Evolutionary conservation across 768 basidiomycete species (phyloP).

Genomic region (Pulveroboletus ravenelii): DNA sequence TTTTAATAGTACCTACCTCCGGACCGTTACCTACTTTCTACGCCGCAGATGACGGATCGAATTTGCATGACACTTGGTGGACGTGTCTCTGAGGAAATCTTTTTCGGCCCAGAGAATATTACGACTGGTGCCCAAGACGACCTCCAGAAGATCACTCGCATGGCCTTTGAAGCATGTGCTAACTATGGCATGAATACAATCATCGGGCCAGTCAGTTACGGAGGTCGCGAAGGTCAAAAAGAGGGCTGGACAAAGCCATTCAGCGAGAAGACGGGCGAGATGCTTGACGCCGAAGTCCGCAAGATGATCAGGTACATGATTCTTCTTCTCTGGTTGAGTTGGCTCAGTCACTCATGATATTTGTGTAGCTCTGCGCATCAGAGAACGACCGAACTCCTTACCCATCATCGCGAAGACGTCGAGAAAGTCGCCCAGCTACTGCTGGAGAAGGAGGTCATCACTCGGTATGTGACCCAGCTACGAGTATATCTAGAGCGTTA

Average conservation of each 20-base stretch:
- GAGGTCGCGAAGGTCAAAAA: constrained; percentile 76
- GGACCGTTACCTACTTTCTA: constrained; percentile 92
- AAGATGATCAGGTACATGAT: constrained; percentile 84
- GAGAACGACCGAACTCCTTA: constrained; percentile 78
- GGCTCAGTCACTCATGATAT: constrained; percentile 6
- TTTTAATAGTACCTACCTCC: constrained; percentile 78
- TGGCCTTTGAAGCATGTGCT: constrained; percentile 94
- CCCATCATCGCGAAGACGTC: constrained; percentile 77
- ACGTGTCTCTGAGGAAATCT: constrained; percentile 96
- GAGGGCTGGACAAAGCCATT: constrained; percentile 97
- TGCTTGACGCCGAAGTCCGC: constrained; percentile 86
- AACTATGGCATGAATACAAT: constrained; percentile 96
- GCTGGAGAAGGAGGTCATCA: constrained; percentile 94
- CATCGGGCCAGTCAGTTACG: constrained; percentile 96
- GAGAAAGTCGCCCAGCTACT: constrained; percentile 90
- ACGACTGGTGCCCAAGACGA: constrained; percentile 99
- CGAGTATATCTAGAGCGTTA: not conserved
- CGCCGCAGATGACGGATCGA: constrained; percentile 89
- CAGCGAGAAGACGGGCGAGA: constrained; percentile 94
- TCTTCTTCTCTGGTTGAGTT: constrained; percentile 5
- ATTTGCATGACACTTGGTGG: constrained; percentile 99
- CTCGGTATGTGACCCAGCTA: constrained; percentile 51
- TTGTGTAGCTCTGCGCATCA: constrained; percentile 62
- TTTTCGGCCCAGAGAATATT: constrained; percentile 87
- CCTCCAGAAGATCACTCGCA: constrained; percentile 93